Conservation (phyloP, 805 yeast species). For the Zygosaccharomyces siamensis region DNA sequence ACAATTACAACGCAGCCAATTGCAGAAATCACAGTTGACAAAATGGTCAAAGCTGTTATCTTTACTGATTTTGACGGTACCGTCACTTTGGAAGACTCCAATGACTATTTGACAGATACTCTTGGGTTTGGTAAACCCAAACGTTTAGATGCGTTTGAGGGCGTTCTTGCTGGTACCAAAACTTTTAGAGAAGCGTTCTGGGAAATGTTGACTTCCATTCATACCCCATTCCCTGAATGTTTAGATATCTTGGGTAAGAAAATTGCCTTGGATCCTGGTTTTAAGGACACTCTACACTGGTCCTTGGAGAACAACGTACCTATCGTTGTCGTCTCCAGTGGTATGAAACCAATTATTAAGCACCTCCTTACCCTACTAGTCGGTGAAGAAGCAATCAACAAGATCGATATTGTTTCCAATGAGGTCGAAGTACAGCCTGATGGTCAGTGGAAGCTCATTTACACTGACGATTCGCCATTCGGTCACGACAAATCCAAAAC, state of each 20-base stretch:
- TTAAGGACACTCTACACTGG: constrained; percentile 76
- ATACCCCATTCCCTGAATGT: constrained; percentile 76
- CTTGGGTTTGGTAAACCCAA: constrained; percentile 76
- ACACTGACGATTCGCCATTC: constrained; percentile 77
- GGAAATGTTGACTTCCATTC: constrained; percentile 76
- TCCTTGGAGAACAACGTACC: constrained; percentile 69
- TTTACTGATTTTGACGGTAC: constrained; percentile 99
- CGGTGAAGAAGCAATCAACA: constrained; percentile 66
- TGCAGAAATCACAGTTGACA: background rate
- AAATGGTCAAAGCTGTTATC: constrained; percentile 61
- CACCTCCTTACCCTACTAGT: constrained; percentile 70
- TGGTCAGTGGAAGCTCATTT: constrained; percentile 76
- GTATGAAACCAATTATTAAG: constrained; percentile 88
- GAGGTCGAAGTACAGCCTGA: constrained; percentile 55
- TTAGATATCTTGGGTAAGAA: constrained; percentile 60
- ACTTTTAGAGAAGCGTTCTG: constrained; percentile 79
- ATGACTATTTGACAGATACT: constrained; percentile 84
- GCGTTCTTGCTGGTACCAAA: constrained; percentile 62
- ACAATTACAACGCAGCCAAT: background rate
- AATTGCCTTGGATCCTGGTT: constrained; percentile 85
- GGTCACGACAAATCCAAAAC: constrained; percentile 94
- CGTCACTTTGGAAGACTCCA: constrained; percentile 90
- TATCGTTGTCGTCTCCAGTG: constrained; percentile 81
- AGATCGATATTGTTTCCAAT: constrained; percentile 79
- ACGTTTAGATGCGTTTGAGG: constrained; percentile 64